Conservation (phyloP, 106 monocot genomes). For the Ottelia alismoides region DNA sequence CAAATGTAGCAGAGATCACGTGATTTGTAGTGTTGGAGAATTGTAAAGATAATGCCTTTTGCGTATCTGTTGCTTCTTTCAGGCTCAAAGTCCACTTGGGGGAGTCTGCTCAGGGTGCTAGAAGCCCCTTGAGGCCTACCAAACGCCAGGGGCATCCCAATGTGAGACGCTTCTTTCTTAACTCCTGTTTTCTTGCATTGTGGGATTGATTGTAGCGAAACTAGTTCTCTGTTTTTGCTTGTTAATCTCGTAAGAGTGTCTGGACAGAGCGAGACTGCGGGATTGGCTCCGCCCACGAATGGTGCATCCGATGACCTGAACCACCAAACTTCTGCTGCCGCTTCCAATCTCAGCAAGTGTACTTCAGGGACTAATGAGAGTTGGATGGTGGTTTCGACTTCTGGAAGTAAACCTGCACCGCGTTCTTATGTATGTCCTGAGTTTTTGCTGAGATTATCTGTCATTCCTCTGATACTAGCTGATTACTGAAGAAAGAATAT, state of each 20-base stretch:
- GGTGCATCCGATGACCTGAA: slow-evolving; percentile 10
- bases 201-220: not conserved
- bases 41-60: too few species aligned
- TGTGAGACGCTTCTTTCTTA: slow-evolving; percentile 29
- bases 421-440: slow-evolving; percentile 75
- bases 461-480: too few species aligned
- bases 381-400: slow-evolving; percentile 64
- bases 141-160: slow-evolving; percentile 40
- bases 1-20: too few species aligned
- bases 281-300: slow-evolving; percentile 23
- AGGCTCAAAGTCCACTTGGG: slow-evolving; percentile 70
- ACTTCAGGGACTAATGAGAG: slow-evolving; percentile 38
- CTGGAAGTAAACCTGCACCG: slow-evolving; percentile 52
- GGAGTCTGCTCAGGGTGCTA: slow-evolving; percentile 46
- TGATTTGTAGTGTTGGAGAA: too few species aligned
- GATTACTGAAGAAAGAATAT: too few species aligned
- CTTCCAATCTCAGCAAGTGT: slow-evolving; percentile 6
- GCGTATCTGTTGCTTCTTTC: not conserved
- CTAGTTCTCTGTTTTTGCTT: slow-evolving; percentile 1
- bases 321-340: not conserved
- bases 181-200: too few species aligned
- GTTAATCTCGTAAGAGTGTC: not conserved
- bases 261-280: slow-evolving; percentile 41
- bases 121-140: slow-evolving; percentile 39
- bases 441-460: too few species aligned